Conservation (phyloP, 306 rosid genomes). For the Psophocarpus tetragonolobus region DNA sequence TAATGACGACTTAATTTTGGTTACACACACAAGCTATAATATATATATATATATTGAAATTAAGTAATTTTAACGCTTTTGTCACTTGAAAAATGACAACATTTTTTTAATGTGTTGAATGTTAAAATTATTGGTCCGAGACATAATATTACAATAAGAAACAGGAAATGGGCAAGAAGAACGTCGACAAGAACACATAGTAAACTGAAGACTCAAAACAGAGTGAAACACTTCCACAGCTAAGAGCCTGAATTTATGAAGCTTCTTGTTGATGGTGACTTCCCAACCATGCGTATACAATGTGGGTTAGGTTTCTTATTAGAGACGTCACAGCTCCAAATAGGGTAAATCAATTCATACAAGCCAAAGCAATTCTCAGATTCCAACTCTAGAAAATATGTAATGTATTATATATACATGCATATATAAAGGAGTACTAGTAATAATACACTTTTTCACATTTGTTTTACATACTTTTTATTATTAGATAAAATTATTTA, state of each 20-base stretch:
- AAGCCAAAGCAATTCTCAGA: conserved; percentile 30
- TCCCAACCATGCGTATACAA: conserved; percentile 43
- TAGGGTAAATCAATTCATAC: conserved; percentile 35
- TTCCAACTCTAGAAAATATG: conserved; percentile 30
- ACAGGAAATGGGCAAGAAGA: neutral
- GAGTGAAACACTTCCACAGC: neutral
- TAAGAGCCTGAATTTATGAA: conserved; percentile 32
- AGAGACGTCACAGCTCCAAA: conserved; percentile 7
- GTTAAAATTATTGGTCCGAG: neutral
- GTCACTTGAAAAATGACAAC: neutral
- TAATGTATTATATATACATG: neutral
- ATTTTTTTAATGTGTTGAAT: neutral
- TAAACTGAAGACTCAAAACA: neutral
- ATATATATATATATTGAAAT: neutral
- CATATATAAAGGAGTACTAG: neutral
- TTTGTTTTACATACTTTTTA: too few relatives aligned
- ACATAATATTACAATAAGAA: conserved; percentile 5
- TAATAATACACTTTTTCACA: too few relatives aligned
- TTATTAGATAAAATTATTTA: too few relatives aligned
- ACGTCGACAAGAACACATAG: neutral
- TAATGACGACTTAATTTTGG: neutral
- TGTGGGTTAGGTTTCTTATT: conserved; percentile 40
- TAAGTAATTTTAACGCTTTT: neutral
- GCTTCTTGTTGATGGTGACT: conserved; percentile 44
- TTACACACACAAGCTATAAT: too few relatives aligned